A percentile compares a stretch with the other conserved stretches of the same genome.
Evolutionary conservation across 2,329 filamentous ascomycete genomes (phyloP).

Genomic region (Cordyceps tenuipes): DNA sequence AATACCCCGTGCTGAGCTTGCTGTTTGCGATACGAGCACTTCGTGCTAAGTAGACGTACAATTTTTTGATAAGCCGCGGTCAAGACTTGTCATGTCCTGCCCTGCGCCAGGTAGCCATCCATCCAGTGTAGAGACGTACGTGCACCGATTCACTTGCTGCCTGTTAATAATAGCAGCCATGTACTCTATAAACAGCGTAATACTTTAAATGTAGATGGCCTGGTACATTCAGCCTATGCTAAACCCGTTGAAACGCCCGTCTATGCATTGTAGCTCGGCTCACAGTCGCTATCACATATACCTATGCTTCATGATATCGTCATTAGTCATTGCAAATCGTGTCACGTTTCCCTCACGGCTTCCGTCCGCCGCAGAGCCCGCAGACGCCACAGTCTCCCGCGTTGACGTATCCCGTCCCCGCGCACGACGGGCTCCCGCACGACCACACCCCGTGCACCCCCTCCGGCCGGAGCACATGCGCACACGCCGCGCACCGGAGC

Average conservation of each 20-base stretch:
- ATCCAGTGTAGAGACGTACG: too few species aligned
- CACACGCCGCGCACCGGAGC: slow-evolving; percentile 59
- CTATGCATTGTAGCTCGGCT: background rate
- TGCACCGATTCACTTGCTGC: too few species aligned
- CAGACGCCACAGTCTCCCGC: slow-evolving; percentile 61
- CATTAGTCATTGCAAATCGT: background rate
- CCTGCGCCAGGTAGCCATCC: too few species aligned
- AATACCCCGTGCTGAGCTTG: background rate
- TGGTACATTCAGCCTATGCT: background rate
- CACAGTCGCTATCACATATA: background rate
- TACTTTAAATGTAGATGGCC: background rate
- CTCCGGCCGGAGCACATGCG: slow-evolving; percentile 54
- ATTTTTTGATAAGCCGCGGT: too few species aligned
- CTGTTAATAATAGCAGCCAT: too few species aligned
- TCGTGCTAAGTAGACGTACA: background rate
- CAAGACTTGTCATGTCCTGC: too few species aligned
- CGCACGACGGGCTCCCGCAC: slow-evolving; percentile 50
- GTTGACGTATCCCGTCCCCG: slow-evolving; percentile 54
- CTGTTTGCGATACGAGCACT: background rate
- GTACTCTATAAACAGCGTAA: background rate
- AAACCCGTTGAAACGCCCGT: background rate
- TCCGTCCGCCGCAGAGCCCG: slow-evolving; percentile 52
- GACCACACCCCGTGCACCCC: slow-evolving; percentile 53
- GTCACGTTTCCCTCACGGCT: background rate
- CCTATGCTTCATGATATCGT: background rate